Percentiles rank a stretch among this genome's conserved stretches.
phyloP scores from a whole-genome alignment of 2,329 filamentous ascomycete species.

The Sclerotinia glacialis region DNA sequence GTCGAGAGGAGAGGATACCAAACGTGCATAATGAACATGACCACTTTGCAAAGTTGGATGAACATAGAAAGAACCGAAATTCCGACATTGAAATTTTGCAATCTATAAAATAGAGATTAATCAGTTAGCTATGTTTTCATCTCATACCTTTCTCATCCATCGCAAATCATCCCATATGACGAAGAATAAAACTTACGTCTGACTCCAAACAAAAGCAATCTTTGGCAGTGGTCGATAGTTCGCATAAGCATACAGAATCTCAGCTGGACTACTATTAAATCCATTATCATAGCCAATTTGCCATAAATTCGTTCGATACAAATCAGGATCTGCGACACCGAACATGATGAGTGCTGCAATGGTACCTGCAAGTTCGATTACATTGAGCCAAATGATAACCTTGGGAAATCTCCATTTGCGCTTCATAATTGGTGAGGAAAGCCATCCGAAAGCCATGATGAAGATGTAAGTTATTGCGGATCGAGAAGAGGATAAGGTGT shows the following conservation, averaged over 20 bases:
- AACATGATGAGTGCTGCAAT: constrained; percentile 67
- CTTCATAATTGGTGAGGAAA: constrained; percentile 18
- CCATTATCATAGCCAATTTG: constrained; percentile 65
- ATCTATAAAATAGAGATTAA: constrained; percentile 45
- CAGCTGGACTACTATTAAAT: constrained; percentile 71
- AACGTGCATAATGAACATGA: constrained; percentile 67
- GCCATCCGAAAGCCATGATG: constrained; percentile 16
- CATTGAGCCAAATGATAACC: constrained; percentile 53
- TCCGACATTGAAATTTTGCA: constrained; percentile 73
- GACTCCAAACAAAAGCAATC: constrained; percentile 70
- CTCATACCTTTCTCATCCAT: neutral
- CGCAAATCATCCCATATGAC: neutral
- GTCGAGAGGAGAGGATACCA: constrained; percentile 66
- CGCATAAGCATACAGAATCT: constrained; percentile 69
- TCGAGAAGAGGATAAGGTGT: neutral
- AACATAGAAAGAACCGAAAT: constrained; percentile 75
- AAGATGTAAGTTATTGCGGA: neutral
- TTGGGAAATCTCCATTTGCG: constrained; percentile 49
- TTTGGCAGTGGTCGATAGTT: constrained; percentile 63
- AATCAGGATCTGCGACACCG: constrained; percentile 69
- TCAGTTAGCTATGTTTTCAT: constrained; percentile 22
- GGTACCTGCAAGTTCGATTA: constrained; percentile 62
- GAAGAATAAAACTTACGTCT: constrained; percentile 54
- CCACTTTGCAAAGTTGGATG: constrained; percentile 67
- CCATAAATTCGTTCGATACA: constrained; percentile 72